Base-by-base conservation (phyloP, 2,329 filamentous ascomycete genomes). In the Nemania bipapillata region DNA sequence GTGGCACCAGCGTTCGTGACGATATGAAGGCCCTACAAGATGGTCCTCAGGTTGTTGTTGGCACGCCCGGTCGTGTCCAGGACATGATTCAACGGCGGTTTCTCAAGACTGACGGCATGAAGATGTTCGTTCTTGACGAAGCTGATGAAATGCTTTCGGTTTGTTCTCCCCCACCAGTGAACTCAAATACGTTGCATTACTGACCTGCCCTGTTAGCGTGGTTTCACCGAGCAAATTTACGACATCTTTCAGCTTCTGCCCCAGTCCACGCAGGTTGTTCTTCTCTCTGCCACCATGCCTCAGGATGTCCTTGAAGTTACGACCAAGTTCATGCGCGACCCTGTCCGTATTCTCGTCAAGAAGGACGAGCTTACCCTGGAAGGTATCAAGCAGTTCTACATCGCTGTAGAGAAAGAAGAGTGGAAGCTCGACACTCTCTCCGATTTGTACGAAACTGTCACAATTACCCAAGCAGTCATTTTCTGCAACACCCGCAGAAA, bases 401-500 rank as follows among this genome's bases (percentile, higher is more conserved):
- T 99, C 85, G 96, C 96, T 69, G 96, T 99, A 70, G 96, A 99
- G 89, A 98, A 99, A 89, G 96, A 99, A 84, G 96, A 99, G 81
- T 99, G 96, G 96, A 99, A 99, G 87, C 91, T 99, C 75, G 96
- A 99, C 84, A 99, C 96, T 70, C 93, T 99, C 72, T 98, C 93
- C 79, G 96, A 99, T 85, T 86, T 99, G 77, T 99, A 99, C 88
- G 96, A 99, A 87, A 99, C 96, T 65, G 92, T 99, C 81, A 99
- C 96, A 82, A 99, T 98, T 80, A 99, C 96, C 77, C 96, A 99
- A 85, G 96, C 96, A 69, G 96, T 99, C 84, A 99, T 99, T 86
- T 99, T 99, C 92, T 99, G 96, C 91, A 99, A 99, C 91, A 99
- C 96, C 81, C 92, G 96, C 83, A 92, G 95, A 89, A 99, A 99